Evolutionary conservation across 2,329 filamentous ascomycete species (phyloP).

Genomic region (Sordariomycetes sp.): DNA sequence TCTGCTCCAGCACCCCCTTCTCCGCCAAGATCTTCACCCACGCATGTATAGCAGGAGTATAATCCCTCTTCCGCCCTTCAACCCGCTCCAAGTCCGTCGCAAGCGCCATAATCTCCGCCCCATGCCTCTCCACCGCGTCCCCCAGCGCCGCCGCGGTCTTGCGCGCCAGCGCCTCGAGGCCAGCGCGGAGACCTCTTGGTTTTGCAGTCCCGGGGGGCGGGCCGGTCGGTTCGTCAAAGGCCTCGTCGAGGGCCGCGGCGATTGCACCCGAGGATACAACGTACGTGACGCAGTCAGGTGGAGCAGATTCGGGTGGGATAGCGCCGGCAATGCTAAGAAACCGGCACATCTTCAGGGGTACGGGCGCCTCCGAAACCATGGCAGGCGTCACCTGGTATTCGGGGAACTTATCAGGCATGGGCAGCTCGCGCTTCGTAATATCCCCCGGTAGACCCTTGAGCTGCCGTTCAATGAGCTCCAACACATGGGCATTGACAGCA

Average conservation of each 20-base stretch:
- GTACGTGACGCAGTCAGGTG: too few relatives aligned
- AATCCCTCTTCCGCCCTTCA: conserved; percentile 48
- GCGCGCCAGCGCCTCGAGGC: background rate
- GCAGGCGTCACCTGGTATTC: background rate
- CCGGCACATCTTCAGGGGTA: background rate
- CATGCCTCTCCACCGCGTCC: conserved; percentile 23
- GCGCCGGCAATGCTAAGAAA: background rate
- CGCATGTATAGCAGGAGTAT: conserved; percentile 51
- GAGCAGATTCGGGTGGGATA: background rate
- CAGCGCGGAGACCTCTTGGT: background rate
- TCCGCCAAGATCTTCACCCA: conserved; percentile 60
- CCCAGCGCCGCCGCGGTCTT: background rate
- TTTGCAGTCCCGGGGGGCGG: background rate
- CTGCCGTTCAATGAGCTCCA: conserved; percentile 19
- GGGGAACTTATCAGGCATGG: background rate
- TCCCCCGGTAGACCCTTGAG: background rate
- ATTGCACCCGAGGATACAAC: too few relatives aligned
- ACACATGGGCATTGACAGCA: conserved; percentile 24
- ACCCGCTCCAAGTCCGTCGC: conserved; percentile 38
- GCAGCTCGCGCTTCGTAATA: background rate
- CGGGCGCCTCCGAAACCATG: background rate
- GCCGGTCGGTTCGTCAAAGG: background rate
- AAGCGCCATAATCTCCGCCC: conserved; percentile 29
- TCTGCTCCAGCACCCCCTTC: conserved; percentile 42
- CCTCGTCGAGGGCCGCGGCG: background rate